Evolutionary conservation across 805 yeast genomes (phyloP).

Genomic region (Metschnikowia arizonensis): DNA sequence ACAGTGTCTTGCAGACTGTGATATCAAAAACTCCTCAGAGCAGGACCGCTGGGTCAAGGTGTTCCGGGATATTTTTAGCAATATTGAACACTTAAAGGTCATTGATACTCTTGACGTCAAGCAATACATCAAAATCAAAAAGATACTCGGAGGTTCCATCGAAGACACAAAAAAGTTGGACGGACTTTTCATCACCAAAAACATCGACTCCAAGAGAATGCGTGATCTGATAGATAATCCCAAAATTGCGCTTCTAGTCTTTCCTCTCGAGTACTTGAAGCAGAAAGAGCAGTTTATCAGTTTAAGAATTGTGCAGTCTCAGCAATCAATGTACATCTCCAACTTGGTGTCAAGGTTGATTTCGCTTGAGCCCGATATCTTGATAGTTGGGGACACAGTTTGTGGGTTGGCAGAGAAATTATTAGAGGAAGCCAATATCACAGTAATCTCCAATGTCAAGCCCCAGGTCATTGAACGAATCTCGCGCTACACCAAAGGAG

Average conservation of each 20-base stretch:
- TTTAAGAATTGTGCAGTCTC: slow-evolving; percentile 77
- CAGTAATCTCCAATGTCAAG: slow-evolving; percentile 78
- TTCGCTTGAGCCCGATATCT: slow-evolving; percentile 71
- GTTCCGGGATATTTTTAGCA: slow-evolving; percentile 48
- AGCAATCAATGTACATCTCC: slow-evolving; percentile 78
- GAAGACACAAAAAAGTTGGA: slow-evolving; percentile 58
- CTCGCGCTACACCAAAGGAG: slow-evolving; percentile 76
- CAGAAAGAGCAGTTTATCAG: slow-evolving; percentile 78
- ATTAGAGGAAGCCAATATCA: slow-evolving; percentile 68
- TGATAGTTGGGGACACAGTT: slow-evolving; percentile 73
- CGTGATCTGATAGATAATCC: slow-evolving; percentile 61
- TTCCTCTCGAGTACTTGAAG: slow-evolving; percentile 81
- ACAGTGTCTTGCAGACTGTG: slow-evolving; percentile 63
- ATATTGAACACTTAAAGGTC: slow-evolving; percentile 55
- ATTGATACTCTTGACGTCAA: slow-evolving; percentile 80
- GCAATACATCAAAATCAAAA: slow-evolving; percentile 83
- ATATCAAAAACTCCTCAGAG: slow-evolving; percentile 32
- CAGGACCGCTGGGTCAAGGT: slow-evolving; percentile 56
- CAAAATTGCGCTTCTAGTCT: slow-evolving; percentile 73
- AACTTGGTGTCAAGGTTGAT: slow-evolving; percentile 76
- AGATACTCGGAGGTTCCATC: slow-evolving; percentile 71
- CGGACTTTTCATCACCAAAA: slow-evolving; percentile 83
- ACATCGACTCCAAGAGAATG: slow-evolving; percentile 78
- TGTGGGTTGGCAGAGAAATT: slow-evolving; percentile 77
- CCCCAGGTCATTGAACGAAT: slow-evolving; percentile 77